phyloP scores from a whole-genome alignment of 495 filamentous ascomycete species.

The Staphylotrichum longicolle region DNA sequence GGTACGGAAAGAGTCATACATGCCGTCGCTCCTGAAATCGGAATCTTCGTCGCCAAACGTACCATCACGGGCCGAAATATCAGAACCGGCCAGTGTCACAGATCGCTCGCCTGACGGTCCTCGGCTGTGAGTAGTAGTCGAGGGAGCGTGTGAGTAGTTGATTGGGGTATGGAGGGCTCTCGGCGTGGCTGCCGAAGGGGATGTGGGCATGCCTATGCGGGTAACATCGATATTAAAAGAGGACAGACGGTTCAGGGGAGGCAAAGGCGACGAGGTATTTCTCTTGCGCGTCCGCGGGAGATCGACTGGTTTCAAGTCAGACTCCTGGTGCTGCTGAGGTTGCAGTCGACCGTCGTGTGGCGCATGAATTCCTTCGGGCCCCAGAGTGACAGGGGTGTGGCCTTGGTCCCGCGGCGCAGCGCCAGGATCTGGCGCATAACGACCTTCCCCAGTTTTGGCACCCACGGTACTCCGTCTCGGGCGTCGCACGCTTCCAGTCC shows the following conservation, averaged over 20 bases:
- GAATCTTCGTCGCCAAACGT: conserved; percentile 77
- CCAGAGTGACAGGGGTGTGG: conserved; percentile 25
- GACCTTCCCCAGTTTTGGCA: conserved; percentile 39
- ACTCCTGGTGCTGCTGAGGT: conserved; percentile 19
- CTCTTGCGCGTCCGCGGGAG: conserved; percentile 41
- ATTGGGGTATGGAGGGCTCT: conserved; percentile 27
- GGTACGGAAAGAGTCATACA: conserved; percentile 89
- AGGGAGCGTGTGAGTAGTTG: conserved; percentile 32
- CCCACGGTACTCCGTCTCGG: conserved; percentile 42
- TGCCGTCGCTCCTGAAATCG: conserved; percentile 82
- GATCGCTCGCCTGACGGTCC: conserved; percentile 58
- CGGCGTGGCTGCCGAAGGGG: conserved; percentile 33
- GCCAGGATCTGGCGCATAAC: conserved; percentile 47
- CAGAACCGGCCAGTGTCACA: conserved; percentile 80
- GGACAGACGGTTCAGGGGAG: conserved; percentile 55
- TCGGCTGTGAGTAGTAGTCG: conserved; percentile 31
- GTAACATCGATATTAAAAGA: conserved; percentile 56
- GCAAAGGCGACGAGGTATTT: conserved; percentile 55
- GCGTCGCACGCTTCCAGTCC: conserved; percentile 48
- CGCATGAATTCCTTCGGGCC: conserved; percentile 28
- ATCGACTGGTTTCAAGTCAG: conserved; percentile 26
- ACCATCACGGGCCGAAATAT: conserved; percentile 71
- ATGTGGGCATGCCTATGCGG: conserved; percentile 42
- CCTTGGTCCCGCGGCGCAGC: conserved; percentile 24
- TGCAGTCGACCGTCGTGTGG: conserved; percentile 24